Evolutionary conservation across 2,329 filamentous ascomycete genomes (phyloP), one percentile per base, ranked within the genome.

Genomic region (Tolypocladium endophyticum): DNA sequence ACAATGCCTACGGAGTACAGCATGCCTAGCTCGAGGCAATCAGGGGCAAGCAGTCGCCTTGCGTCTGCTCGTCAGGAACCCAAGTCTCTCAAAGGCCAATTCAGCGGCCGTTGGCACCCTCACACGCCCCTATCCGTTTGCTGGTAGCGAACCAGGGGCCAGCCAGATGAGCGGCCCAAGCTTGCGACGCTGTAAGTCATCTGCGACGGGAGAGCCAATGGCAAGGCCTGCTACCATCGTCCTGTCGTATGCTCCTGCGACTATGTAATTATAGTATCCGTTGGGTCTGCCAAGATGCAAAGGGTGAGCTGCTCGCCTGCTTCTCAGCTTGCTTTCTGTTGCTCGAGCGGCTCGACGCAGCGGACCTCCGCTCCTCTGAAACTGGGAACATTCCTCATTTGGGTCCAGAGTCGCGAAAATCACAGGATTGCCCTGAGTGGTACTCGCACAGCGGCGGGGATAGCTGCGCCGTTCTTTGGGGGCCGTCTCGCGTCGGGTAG

Each of bases 381-480:
- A 36, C 30, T 35, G 50, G 30, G 20, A 14, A 23, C 36, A 35
- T 36, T n/a, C 47, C 50, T 54, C 30, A 36, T 30, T 54, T 23
- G 50, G 20, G 30, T n/a, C 23, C 23, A 33, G 30, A 33, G 39
- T 33, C 9, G 55, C 25, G 30, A 16, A 41, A 52, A 45, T 55
- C 36, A 35, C 53, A 41, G 30, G 23, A 36, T 45, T 3, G 41
- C 3, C 54, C 18, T 33, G 53, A 56, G 33, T 14, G 53, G 36
- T 52, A 38, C 58, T 56, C 33, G 56, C 43, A 59, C 58, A 33
- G 41, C 43, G 43, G 53, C 58, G 58, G 54, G 41, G 30, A 52
- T 56, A 56, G 58, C 45, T 59, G 53, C 58, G 43, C 39, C 54
- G 4, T 23, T 36, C 11, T 18, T 28, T 41, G 28, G 14, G 43